Conservation (phyloP, 768 basidiomycete genomes). For the Lentinula guzmanii region DNA sequence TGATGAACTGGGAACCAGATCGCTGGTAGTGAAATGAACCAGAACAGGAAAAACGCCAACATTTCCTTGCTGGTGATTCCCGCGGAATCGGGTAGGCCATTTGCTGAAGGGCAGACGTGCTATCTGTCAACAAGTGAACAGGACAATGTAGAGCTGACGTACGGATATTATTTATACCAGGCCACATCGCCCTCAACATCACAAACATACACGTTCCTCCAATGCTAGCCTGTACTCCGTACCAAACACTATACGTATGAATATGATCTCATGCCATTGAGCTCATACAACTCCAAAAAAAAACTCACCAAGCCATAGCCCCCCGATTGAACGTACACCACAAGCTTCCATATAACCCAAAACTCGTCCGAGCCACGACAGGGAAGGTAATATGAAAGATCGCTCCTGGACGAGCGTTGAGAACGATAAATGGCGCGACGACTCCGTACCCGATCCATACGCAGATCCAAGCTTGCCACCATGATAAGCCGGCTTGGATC, state of each 20-base stretch:
- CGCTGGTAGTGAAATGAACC: conserved; percentile 71
- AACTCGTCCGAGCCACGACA: conserved; percentile 70
- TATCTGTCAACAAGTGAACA: not conserved
- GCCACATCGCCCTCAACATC: conserved; percentile 75
- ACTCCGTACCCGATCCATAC: conserved; percentile 60
- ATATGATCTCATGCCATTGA: not conserved
- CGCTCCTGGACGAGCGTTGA: conserved; percentile 76
- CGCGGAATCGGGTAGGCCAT: conserved; percentile 65
- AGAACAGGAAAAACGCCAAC: conserved; percentile 83
- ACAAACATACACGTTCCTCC: conserved; percentile 76
- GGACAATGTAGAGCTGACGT: conserved; percentile 16
- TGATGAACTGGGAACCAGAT: conserved; percentile 83
- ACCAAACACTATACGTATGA: conserved; percentile 50
- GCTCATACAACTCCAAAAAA: not conserved
- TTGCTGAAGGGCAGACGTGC: conserved; percentile 32
- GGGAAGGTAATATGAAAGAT: conserved; percentile 74
- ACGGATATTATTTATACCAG: conserved; percentile 63
- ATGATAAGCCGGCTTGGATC: conserved; percentile 65
- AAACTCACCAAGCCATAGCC: conserved; percentile 61
- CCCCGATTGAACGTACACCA: conserved; percentile 79
- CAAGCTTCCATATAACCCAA: conserved; percentile 71
- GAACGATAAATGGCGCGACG: conserved; percentile 64
- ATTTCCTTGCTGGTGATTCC: conserved; percentile 74
- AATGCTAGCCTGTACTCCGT: conserved; percentile 76
- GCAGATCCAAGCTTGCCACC: conserved; percentile 86